Base-by-base conservation (phyloP, 768 basidiomycete genomes). In the Lactarius tabidus region DNA sequence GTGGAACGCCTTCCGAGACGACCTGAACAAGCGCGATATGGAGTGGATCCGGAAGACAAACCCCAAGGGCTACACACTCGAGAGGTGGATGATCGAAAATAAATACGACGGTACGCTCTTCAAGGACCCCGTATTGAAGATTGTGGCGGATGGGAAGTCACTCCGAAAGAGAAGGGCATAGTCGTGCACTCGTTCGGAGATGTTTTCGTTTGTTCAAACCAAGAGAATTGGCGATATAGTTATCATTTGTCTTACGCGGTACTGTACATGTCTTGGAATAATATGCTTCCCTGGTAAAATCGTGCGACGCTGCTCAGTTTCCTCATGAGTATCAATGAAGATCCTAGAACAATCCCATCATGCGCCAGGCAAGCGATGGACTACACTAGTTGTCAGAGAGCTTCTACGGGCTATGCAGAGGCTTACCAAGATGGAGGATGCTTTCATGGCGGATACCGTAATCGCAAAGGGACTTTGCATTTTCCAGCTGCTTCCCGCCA, bases 1-100 rank as follows among this genome's bases (percentile, higher is more conserved):
- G 71, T 83, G 79, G 79, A 73, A 73, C 15, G 60, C 76, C 57
- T 83, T 75, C 74, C 70, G 79, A 35, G 82, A 84, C 59, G 77
- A 78, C 66, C 69, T 81, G 38, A 70, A 82, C 51, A 75, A 72
- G 66, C 73, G 78, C 67, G 78, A 83, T 65, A 77, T 80, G 75
- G 76, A 77, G 8, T 81, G 80, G 79, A 73, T 82, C 33, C 70
- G 76, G 57, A 73, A 70, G 43, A 36, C 39, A 9, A 65, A 65
- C 41, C 64, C 64, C 23, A 55, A 62, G 15, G 64, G 64, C 20
- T 57, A 54, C n/a, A 62, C 64, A 14, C 14, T 62, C 3, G 60
- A 65, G 64, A 65, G 20, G 43, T 65, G 64, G 64, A 65, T 65
- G 55, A 26, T 35, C 33, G 60, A 62, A 61, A 65, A 60, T 6